Evolutionary conservation across 805 yeast genomes (phyloP).

Genomic region (Wickerhamomyces bisporus): DNA sequence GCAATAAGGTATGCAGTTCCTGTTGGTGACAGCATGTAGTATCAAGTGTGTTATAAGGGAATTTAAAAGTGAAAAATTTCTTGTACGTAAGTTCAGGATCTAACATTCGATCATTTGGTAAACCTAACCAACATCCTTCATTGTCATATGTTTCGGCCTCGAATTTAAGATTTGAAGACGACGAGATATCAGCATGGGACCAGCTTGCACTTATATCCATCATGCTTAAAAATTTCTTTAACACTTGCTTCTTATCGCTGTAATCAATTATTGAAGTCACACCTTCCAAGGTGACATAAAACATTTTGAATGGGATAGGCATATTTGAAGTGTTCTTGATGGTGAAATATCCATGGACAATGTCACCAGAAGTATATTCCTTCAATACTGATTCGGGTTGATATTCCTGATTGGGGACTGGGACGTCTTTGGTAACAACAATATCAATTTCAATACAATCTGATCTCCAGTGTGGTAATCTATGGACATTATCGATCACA

Average conservation of each 20-base stretch:
- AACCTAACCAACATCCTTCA: constrained; percentile 44
- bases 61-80: constrained; percentile 53
- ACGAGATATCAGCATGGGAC: constrained; percentile 47
- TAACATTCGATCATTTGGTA: constrained; percentile 43
- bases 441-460: constrained; percentile 45
- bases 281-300: constrained; percentile 47
- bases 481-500: constrained; percentile 47
- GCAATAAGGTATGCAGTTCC: constrained; percentile 31
- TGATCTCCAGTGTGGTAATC: constrained; percentile 30
- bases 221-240: constrained; percentile 52
- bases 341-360: constrained; percentile 52
- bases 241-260: constrained; percentile 28
- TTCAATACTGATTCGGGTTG: constrained; percentile 32
- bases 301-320: constrained; percentile 57
- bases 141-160: constrained; percentile 33
- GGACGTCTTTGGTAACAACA: constrained; percentile 46
- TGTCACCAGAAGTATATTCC: constrained; percentile 64
- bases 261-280: constrained; percentile 27
- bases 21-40: constrained; percentile 44
- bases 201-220: constrained; percentile 52
- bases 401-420: constrained; percentile 33
- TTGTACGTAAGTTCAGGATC: constrained; percentile 47
- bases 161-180: constrained; percentile 45
- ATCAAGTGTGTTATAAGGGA: constrained; percentile 50
- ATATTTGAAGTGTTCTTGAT: constrained; percentile 42